Percentiles rank a stretch among this genome's conserved stretches.
Conservation (phyloP, 2,329 filamentous ascomycete genomes). For the Monascus ruber region DNA sequence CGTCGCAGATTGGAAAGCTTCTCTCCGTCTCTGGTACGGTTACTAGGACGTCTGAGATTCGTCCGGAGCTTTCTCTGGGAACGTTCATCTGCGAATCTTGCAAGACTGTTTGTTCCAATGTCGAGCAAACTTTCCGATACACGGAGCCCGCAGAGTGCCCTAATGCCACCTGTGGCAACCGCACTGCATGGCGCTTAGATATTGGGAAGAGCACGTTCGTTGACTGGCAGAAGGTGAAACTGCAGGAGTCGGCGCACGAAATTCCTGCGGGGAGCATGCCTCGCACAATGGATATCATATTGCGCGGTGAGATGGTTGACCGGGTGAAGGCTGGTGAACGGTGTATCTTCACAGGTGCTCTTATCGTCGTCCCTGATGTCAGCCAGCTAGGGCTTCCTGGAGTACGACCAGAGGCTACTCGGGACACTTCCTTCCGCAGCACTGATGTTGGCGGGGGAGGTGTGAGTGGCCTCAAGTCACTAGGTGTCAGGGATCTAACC, state of each 20-base stretch:
- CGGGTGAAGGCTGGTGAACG: constrained; percentile 95
- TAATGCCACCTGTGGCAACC: constrained; percentile 76
- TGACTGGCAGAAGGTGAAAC: constrained; percentile 97
- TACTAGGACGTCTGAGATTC: constrained; percentile 90
- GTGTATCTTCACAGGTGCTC: constrained; percentile 90
- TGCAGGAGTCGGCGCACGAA: constrained; percentile 96
- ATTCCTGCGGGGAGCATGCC: constrained; percentile 99
- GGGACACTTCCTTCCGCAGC: constrained; percentile 69
- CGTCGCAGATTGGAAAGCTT: constrained; percentile 80
- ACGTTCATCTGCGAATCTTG: constrained; percentile 89
- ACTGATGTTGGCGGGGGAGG: constrained; percentile 74
- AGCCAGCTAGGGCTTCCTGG: constrained; percentile 89
- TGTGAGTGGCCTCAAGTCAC: constrained; percentile 75
- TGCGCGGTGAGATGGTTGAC: constrained; percentile 95
- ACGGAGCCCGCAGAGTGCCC: constrained; percentile 95
- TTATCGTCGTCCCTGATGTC: constrained; percentile 95
- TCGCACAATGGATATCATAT: constrained; percentile 90
- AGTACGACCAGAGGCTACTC: constrained; percentile 66
- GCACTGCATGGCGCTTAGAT: constrained; percentile 88
- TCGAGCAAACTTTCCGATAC: constrained; percentile 96
- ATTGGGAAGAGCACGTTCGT: constrained; percentile 96
- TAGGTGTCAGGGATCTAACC: constrained; percentile 89
- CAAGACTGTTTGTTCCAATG: constrained; percentile 70
- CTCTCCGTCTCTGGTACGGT: constrained; percentile 95
- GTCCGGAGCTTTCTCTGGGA: constrained; percentile 81